Percentiles rank a stretch among this genome's conserved stretches.
phyloP scores from a whole-genome alignment of 169 alveolate species.

The Besnoitia besnoiti region DNA sequence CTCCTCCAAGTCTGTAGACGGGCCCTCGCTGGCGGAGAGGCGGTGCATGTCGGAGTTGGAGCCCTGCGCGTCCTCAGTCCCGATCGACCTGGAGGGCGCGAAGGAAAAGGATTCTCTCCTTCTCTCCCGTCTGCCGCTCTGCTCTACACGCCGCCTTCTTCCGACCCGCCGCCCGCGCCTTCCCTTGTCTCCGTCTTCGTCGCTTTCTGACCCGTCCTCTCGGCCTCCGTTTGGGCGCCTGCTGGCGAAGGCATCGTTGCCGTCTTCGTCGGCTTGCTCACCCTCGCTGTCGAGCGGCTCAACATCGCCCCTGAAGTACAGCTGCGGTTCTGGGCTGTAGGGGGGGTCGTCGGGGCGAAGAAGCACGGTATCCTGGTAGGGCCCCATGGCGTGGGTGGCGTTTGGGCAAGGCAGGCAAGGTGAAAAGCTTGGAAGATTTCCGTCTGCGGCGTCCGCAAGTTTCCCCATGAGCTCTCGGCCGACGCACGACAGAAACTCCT shows the following conservation, averaged over 20 bases:
- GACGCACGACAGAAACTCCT: slow-evolving; percentile 87
- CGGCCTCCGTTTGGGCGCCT: not conserved
- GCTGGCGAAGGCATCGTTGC: not conserved
- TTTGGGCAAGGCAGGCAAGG: slow-evolving; percentile 86
- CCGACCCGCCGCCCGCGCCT: not conserved
- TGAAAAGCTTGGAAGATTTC: slow-evolving; percentile 69
- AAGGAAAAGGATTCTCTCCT: too few species aligned
- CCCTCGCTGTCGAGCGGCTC: not conserved
- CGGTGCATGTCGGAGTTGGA: not conserved
- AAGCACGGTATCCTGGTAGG: slow-evolving; percentile 88
- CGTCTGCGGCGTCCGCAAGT: slow-evolving; percentile 33
- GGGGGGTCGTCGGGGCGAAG: slow-evolving; percentile 63
- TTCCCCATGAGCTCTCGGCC: slow-evolving; percentile 89
- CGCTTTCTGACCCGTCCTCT: not conserved
- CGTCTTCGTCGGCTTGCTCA: not conserved
- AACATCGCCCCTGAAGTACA: slow-evolving; percentile 13
- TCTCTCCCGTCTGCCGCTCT: not conserved
- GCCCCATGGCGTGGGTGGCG: slow-evolving; percentile 86
- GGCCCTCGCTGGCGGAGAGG: not conserved
- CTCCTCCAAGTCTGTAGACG: not conserved
- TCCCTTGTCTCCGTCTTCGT: not conserved
- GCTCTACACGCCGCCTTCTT: not conserved
- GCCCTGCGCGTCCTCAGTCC: not conserved
- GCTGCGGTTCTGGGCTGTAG: slow-evolving; percentile 50
- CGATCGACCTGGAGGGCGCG: not conserved